phyloP scores from a whole-genome alignment of 225 moss, liverwort and hornwort genomes.

The Bryoerythrophyllum caledonicum region DNA sequence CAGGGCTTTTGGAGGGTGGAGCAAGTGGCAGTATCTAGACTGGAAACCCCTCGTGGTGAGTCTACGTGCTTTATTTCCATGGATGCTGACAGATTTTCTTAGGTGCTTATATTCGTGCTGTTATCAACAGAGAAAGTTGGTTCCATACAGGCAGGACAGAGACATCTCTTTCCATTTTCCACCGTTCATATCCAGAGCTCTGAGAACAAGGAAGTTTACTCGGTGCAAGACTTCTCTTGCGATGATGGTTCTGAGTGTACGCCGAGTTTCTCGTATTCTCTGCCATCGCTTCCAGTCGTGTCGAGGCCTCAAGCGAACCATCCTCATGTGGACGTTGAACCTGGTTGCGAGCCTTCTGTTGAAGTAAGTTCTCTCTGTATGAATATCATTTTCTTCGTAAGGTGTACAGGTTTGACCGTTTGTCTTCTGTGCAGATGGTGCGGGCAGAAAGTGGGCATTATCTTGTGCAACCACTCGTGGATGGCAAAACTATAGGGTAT shows the following conservation, averaged over 20 bases:
- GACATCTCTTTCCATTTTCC: constrained; percentile 44
- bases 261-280: constrained; percentile 30
- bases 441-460: constrained; percentile 83
- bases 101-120: constrained; percentile 18
- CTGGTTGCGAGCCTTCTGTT: constrained; percentile 38
- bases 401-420: constrained; percentile 4
- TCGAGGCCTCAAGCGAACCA: constrained; percentile 36
- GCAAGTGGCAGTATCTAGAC: constrained; percentile 77
- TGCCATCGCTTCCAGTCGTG: constrained; percentile 31
- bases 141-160: constrained; percentile 38
- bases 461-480: constrained; percentile 82
- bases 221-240: constrained; percentile 26
- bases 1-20: constrained; percentile 86
- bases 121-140: constrained; percentile 26
- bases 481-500: constrained; percentile 85
- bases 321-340: constrained; percentile 34
- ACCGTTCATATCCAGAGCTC: constrained; percentile 43
- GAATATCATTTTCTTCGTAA: background rate
- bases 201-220: constrained; percentile 51
- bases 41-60: constrained; percentile 80
- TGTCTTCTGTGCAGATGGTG: constrained; percentile 64
- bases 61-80: background rate
- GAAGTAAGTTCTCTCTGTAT: constrained; percentile 28
- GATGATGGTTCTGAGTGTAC: constrained; percentile 10
- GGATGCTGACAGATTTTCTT: background rate